These are phyloP conservation scores for Arctium minus DNA, from an alignment of 129 eudicot genomes.

Conservation along the genomic window DNA sequence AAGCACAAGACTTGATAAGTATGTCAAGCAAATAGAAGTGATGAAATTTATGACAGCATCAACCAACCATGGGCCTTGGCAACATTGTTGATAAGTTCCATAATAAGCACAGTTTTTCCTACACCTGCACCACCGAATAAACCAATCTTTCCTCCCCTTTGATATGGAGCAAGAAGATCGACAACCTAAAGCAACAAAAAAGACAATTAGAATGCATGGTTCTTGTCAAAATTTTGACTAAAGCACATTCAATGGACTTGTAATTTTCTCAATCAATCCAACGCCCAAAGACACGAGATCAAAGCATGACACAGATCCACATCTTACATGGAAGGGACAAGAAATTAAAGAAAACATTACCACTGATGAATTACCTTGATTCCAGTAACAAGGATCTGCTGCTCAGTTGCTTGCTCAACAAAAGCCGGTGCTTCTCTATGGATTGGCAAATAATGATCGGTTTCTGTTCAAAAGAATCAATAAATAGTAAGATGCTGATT, in stretches of 20 bases:
- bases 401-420: conserved; percentile 98
- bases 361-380: conserved; percentile 52
- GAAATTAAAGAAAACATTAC: neutral
- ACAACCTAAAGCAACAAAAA: conserved; percentile 55
- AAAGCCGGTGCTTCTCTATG: conserved; percentile 96
- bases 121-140: conserved; percentile 99
- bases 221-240: neutral
- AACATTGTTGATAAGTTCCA: conserved; percentile 97
- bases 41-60: neutral
- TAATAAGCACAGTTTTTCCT: conserved; percentile 96
- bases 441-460: conserved; percentile 85
- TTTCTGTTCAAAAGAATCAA: conserved; percentile 37
- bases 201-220: neutral
- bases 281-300: neutral
- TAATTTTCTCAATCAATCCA: neutral
- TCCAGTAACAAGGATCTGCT: conserved; percentile 93
- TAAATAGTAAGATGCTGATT: neutral
- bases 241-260: neutral
- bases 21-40: neutral
- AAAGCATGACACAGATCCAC: neutral
- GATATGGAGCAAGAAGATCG: conserved; percentile 97
- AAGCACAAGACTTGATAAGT: neutral
- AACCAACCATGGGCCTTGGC: conserved; percentile 94
- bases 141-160: conserved; percentile 98
- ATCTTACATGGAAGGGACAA: neutral